Conservation (phyloP, 2,329 filamentous ascomycete genomes). For the Colletotrichum chrysophilum region DNA sequence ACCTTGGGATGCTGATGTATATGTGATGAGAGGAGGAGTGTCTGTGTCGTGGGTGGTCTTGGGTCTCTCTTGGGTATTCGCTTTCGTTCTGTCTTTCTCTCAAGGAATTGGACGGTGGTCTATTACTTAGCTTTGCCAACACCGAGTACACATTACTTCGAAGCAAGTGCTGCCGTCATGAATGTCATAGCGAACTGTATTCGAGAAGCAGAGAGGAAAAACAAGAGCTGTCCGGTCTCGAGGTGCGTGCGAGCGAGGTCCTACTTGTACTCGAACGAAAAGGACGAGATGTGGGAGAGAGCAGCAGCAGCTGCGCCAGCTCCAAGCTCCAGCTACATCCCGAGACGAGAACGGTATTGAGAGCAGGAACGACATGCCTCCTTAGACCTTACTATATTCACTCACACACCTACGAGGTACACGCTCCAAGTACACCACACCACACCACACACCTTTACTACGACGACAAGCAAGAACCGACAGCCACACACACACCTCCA, state of each 20-base stretch:
- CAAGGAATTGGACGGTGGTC: not conserved
- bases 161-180: slow-evolving; percentile 8
- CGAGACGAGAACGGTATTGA: not conserved
- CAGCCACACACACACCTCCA: not conserved
- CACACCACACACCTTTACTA: not conserved
- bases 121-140: slow-evolving; percentile 3
- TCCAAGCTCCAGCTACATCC: not conserved
- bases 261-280: slow-evolving; percentile 6
- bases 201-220: not conserved
- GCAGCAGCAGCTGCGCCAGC: not conserved
- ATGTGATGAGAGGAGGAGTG: not conserved
- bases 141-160: slow-evolving; percentile 17
- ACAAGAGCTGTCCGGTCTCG: not conserved
- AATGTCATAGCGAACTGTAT: slow-evolving; percentile 7
- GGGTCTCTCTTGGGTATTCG: not conserved
- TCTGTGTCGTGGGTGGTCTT: not conserved
- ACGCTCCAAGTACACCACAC: not conserved
- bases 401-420: not conserved
- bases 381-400: not conserved
- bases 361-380: not conserved
- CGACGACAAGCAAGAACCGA: not conserved
- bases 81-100: not conserved
- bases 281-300: not conserved
- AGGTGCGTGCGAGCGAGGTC: slow-evolving; percentile 6
- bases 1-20: not conserved